Evolutionary conservation across 805 yeast species (phyloP).

Genomic region (Citeromyces matritensis): DNA sequence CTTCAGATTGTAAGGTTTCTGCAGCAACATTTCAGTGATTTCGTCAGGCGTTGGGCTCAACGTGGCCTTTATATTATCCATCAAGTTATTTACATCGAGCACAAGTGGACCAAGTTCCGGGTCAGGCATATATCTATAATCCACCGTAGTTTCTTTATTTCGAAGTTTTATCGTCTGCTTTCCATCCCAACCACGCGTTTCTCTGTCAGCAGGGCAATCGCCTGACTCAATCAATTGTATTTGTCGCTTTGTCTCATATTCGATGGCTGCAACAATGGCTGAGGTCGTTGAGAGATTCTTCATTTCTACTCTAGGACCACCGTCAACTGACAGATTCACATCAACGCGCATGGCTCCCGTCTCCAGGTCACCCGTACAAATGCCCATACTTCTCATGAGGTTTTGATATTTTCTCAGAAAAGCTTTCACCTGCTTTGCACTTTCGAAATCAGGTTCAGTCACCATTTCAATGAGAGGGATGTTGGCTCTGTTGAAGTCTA

Average conservation of each 20-base stretch:
- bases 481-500: conserved; percentile 78
- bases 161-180: conserved; percentile 49
- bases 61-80: conserved; percentile 17
- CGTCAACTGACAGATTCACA: conserved; percentile 75
- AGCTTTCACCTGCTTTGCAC: conserved; percentile 51
- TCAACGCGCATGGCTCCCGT: conserved; percentile 93
- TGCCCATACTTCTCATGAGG: conserved; percentile 47
- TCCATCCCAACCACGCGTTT: conserved; percentile 93
- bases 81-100: conserved; percentile 25
- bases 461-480: conserved; percentile 84
- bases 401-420: conserved; percentile 74
- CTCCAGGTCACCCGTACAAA: conserved; percentile 85
- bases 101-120: conserved; percentile 61
- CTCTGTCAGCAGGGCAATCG: conserved; percentile 14
- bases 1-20: conserved; percentile 37
- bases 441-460: conserved; percentile 73
- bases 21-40: conserved; percentile 26
- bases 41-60: conserved; percentile 55
- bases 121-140: conserved; percentile 91
- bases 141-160: conserved; percentile 67
- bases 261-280: conserved; percentile 65
- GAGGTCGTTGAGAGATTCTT: conserved; percentile 80
- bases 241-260: conserved; percentile 64
- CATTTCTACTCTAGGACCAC: conserved; percentile 67
- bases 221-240: conserved; percentile 24